A percentile compares a stretch with the other conserved stretches of the same genome.
These are phyloP conservation scores for Mitragyna speciosa DNA, from an alignment of 257 asterid species.

Conservation along the genomic window DNA sequence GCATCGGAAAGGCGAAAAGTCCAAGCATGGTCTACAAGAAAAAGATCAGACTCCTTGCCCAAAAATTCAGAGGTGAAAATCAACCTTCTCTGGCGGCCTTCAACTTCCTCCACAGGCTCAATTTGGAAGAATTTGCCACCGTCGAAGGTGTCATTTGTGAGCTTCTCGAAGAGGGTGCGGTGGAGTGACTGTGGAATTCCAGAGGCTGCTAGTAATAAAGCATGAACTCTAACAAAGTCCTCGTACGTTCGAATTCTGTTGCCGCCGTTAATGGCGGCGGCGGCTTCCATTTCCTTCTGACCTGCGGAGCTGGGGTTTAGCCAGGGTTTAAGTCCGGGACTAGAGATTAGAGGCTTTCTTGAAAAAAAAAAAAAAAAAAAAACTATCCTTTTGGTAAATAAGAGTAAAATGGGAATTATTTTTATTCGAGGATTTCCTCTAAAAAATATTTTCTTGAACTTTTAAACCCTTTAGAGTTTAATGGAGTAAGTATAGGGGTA, in stretches of 20 bases:
- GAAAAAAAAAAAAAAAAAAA: too few relatives aligned
- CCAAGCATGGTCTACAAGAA: conserved; percentile 97
- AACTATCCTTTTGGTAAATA: too few relatives aligned
- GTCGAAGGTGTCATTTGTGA: conserved; percentile 69
- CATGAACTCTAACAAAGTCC: conserved; percentile 74
- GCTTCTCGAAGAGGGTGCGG: conserved; percentile 75
- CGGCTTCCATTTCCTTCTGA: conserved; percentile 37
- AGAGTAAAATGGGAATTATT: too few relatives aligned
- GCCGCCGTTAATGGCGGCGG: conserved; percentile 26
- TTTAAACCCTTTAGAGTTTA: too few relatives aligned
- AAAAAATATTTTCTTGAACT: too few relatives aligned
- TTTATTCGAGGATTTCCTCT: too few relatives aligned
- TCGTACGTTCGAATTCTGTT: conserved; percentile 42
- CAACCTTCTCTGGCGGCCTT: conserved; percentile 78
- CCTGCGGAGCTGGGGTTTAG: conserved; percentile 4
- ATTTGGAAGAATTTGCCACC: conserved; percentile 86
- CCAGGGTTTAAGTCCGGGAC: background rate
- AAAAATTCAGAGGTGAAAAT: conserved; percentile 49
- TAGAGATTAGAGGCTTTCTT: too few relatives aligned
- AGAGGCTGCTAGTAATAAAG: conserved; percentile 71
- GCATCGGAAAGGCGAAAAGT: conserved; percentile 91
- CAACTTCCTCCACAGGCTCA: conserved; percentile 65
- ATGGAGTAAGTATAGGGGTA: too few relatives aligned
- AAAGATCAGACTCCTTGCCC: conserved; percentile 61
- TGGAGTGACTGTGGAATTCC: conserved; percentile 76